Conservation (phyloP, 2,329 filamentous ascomycete genomes). For the Pseudogymnoascus verrucosus region DNA sequence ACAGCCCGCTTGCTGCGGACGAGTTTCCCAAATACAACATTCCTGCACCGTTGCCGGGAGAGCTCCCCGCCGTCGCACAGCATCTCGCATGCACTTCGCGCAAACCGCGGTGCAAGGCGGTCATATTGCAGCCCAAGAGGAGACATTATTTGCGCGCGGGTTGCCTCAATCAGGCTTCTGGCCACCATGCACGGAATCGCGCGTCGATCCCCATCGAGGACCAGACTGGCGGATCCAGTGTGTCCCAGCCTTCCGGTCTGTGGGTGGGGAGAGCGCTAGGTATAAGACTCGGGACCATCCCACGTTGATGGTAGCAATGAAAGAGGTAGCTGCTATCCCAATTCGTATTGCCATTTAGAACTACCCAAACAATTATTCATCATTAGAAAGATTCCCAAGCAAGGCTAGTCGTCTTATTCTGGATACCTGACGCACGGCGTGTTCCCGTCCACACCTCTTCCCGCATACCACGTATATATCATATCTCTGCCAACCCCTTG, state of each 20-base stretch:
- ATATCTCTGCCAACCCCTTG: background rate
- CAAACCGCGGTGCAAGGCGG: background rate
- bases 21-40: background rate
- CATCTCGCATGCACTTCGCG: background rate
- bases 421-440: background rate
- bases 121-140: background rate
- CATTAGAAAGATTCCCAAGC: background rate
- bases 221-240: background rate
- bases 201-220: background rate
- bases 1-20: background rate
- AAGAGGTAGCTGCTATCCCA: background rate
- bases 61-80: background rate
- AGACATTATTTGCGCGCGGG: background rate
- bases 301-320: background rate
- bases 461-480: background rate
- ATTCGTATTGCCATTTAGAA: background rate
- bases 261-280: background rate
- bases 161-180: background rate
- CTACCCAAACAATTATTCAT: background rate
- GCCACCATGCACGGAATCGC: background rate
- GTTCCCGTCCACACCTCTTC: background rate
- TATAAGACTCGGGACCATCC: background rate
- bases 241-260: background rate
- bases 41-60: constrained; percentile 1
- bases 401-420: background rate